Evolutionary conservation across 108 stramenopile species (phyloP).

Genomic region (Seminavis robusta): DNA sequence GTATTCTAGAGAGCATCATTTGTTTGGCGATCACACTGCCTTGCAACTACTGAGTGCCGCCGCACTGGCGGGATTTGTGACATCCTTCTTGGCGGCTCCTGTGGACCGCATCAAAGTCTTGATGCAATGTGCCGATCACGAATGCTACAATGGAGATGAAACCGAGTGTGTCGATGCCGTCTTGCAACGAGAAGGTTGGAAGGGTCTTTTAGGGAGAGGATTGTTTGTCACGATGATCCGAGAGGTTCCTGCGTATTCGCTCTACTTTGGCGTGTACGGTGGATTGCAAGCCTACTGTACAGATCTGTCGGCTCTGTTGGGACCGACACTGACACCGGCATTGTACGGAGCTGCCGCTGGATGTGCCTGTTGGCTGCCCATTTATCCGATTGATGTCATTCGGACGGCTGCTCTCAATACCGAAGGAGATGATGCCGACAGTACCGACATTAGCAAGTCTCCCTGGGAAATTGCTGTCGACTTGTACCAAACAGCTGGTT

Average conservation of each 20-base stretch:
- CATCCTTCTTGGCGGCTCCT: conserved; percentile 50
- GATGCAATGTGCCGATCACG: conserved; percentile 28
- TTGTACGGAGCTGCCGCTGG: conserved; percentile 54
- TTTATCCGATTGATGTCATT: conserved; percentile 69
- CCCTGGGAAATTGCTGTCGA: conserved; percentile 26
- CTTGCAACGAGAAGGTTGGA: conserved; percentile 37
- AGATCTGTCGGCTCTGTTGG: not conserved
- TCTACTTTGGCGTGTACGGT: conserved; percentile 55
- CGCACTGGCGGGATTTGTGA: conserved; percentile 45
- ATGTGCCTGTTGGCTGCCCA: conserved; percentile 52
- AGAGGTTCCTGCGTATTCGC: conserved; percentile 48
- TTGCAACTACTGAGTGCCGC: conserved; percentile 41
- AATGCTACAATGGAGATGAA: conserved; percentile 21
- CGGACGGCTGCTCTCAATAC: conserved; percentile 53
- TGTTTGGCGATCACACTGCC: not conserved
- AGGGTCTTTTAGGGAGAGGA: conserved; percentile 42
- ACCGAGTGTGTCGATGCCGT: conserved; percentile 33
- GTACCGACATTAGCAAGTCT: conserved; percentile 12
- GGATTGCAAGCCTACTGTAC: conserved; percentile 26
- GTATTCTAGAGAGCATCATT: not conserved
- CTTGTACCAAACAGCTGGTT: conserved; percentile 43
- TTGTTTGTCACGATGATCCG: conserved; percentile 38
- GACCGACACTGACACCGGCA: conserved; percentile 29
- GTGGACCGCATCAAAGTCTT: conserved; percentile 55
- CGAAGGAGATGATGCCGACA: conserved; percentile 8